Conservation (phyloP, 2,329 filamentous ascomycete genomes). For the Penicillium sp. region DNA sequence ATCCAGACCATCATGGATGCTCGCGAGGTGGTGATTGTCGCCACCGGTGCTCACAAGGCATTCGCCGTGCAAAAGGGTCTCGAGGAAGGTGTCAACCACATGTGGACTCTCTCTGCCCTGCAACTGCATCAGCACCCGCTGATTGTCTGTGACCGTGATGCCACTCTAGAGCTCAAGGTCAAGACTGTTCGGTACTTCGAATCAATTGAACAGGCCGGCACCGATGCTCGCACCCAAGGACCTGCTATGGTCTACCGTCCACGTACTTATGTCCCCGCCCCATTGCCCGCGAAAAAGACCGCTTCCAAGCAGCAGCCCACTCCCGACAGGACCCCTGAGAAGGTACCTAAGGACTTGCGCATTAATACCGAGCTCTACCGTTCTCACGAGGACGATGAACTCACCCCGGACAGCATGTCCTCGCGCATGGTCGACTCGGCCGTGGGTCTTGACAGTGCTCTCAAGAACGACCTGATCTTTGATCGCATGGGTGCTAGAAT, state of each 20-base stretch:
- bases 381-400: constrained; percentile 41
- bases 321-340: constrained; percentile 28
- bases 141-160: constrained; percentile 80
- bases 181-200: constrained; percentile 75
- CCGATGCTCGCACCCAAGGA: constrained; percentile 44
- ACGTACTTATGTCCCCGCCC: constrained; percentile 36
- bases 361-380: constrained; percentile 45
- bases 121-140: constrained; percentile 79
- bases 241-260: constrained; percentile 43
- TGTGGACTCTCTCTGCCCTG: constrained; percentile 82
- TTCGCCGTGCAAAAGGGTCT: constrained; percentile 76
- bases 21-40: constrained; percentile 77
- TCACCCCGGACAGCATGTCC: constrained; percentile 50
- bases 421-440: constrained; percentile 48
- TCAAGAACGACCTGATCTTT: constrained; percentile 43
- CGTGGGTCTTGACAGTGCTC: constrained; percentile 40
- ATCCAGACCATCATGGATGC: constrained; percentile 81
- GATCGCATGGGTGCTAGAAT: constrained; percentile 45
- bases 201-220: constrained; percentile 65
- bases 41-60: constrained; percentile 77
- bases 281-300: constrained; percentile 22
- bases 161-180: constrained; percentile 68
- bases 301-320: constrained; percentile 23
- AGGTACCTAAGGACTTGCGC: constrained; percentile 41
- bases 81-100: constrained; percentile 80